Percentiles rank a stretch among this genome's conserved stretches.
phyloP scores from a whole-genome alignment of 768 basidiomycete genomes.

The Pleurotus platypus region DNA sequence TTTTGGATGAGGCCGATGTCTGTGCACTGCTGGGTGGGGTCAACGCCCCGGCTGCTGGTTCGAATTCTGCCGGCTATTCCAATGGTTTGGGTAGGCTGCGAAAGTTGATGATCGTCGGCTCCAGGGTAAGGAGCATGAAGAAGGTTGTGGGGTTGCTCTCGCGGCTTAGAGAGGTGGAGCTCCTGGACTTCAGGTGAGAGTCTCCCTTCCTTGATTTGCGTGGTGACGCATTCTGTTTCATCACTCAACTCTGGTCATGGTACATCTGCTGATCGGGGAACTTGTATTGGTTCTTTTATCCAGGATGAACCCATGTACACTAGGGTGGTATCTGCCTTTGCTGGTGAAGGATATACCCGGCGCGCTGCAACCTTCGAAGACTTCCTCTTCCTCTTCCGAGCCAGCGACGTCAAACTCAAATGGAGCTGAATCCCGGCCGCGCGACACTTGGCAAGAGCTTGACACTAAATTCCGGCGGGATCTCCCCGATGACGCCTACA shows the following conservation, averaged over 20 bases:
- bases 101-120: slow-evolving; percentile 86
- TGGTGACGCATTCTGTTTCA: slow-evolving; percentile 5
- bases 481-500: slow-evolving; percentile 85
- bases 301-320: slow-evolving; percentile 94
- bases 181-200: slow-evolving; percentile 81
- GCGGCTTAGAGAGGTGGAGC: slow-evolving; percentile 76
- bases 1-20: slow-evolving; percentile 61
- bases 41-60: too few species aligned
- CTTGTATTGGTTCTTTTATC: slow-evolving; percentile 2
- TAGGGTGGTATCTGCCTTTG: slow-evolving; percentile 93
- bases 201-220: not conserved
- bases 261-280: too few species aligned
- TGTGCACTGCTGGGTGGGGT: too few species aligned
- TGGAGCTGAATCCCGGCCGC: slow-evolving; percentile 11
- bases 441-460: slow-evolving; percentile 63
- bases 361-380: slow-evolving; percentile 54
- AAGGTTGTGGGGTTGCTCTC: slow-evolving; percentile 68
- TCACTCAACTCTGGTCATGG: too few species aligned
- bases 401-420: not conserved
- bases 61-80: slow-evolving; percentile 35
- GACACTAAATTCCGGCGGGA: slow-evolving; percentile 87
- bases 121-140: slow-evolving; percentile 71
- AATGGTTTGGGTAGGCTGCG: slow-evolving; percentile 71
- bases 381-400: not conserved
- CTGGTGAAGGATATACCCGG: slow-evolving; percentile 68